Evolutionary conservation across 2,329 filamentous ascomycete species (phyloP).

Genomic region (Apiospora sp.): DNA sequence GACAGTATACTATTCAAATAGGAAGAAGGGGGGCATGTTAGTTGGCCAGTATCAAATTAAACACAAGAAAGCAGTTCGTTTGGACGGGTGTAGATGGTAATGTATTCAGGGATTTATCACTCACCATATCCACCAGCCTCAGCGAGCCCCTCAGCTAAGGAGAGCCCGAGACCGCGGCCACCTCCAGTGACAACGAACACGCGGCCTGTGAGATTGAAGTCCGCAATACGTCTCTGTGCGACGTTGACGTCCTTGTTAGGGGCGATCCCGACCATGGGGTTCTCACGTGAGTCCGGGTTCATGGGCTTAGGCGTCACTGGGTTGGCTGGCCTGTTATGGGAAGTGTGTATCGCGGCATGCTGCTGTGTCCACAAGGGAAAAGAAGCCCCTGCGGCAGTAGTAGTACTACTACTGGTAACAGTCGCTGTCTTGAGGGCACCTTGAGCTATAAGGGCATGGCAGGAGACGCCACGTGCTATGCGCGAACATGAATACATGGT

Average conservation of each 20-base stretch:
- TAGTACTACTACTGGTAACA: not conserved
- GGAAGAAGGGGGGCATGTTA: not conserved
- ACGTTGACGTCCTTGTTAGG: constrained; percentile 1
- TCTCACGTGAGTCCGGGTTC: not conserved
- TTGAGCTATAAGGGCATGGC: not conserved
- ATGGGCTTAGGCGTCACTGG: constrained; percentile 10
- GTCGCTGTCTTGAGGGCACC: not conserved
- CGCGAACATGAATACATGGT: constrained; percentile 4
- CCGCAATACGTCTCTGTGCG: constrained; percentile 57
- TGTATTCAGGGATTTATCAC: constrained; percentile 26
- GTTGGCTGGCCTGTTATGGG: not conserved
- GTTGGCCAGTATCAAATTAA: no score
- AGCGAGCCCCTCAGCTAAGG: constrained; percentile 75
- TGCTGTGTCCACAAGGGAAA: not conserved
- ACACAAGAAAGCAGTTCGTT: constrained; percentile 32
- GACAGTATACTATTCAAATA: constrained; percentile 58
- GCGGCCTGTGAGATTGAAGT: constrained; percentile 74
- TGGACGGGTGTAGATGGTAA: constrained; percentile 35
- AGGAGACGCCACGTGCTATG: not conserved
- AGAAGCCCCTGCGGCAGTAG: not conserved
- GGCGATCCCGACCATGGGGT: not conserved
- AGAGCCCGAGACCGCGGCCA: constrained; percentile 75
- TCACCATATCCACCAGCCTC: constrained; percentile 76
- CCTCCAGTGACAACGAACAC: constrained; percentile 76
- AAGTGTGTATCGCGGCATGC: not conserved